phyloP scores from a whole-genome alignment of 2,329 filamentous ascomycete species.

The Aschersonia sp. region DNA sequence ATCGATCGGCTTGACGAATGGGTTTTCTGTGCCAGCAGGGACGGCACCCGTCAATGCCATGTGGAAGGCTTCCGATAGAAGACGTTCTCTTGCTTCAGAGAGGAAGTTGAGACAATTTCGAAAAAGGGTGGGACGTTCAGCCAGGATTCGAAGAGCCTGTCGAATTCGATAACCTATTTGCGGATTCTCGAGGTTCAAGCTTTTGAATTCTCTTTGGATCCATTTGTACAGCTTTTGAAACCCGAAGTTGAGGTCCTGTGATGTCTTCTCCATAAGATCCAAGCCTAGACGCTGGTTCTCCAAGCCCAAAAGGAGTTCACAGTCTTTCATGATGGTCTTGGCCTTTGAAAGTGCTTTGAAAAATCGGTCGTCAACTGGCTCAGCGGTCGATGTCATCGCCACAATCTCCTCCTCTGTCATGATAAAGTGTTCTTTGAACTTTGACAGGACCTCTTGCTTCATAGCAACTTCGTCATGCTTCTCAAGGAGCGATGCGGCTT shows the following conservation, averaged over 20 bases:
- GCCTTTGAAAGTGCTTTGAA: slow-evolving; percentile 64
- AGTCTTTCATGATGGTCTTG: slow-evolving; percentile 79
- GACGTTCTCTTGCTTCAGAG: slow-evolving; percentile 74
- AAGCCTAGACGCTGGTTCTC: slow-evolving; percentile 80
- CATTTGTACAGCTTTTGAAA: slow-evolving; percentile 95
- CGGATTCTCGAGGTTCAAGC: slow-evolving; percentile 82
- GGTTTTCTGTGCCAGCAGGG: slow-evolving; percentile 41
- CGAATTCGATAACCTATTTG: slow-evolving; percentile 80
- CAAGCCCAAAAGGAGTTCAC: slow-evolving; percentile 74
- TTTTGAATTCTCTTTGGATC: slow-evolving; percentile 88
- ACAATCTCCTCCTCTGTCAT: slow-evolving; percentile 68
- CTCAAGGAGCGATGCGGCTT: slow-evolving; percentile 57
- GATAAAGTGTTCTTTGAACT: slow-evolving; percentile 72
- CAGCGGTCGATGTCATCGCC: slow-evolving; percentile 60
- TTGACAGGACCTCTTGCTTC: slow-evolving; percentile 63
- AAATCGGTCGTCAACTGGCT: slow-evolving; percentile 75
- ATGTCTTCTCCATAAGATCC: slow-evolving; percentile 83
- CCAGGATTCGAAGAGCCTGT: slow-evolving; percentile 69
- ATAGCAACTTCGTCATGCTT: slow-evolving; percentile 62
- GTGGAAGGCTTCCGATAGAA: slow-evolving; percentile 80
- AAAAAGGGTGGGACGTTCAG: slow-evolving; percentile 80
- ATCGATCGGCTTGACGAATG: slow-evolving; percentile 75
- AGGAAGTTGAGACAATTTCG: slow-evolving; percentile 90
- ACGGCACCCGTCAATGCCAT: slow-evolving; percentile 65
- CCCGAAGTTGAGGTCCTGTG: slow-evolving; percentile 70